Evolutionary conservation across 148 eudicot species (phyloP).

Genomic region (Fallopia convolvulus): DNA sequence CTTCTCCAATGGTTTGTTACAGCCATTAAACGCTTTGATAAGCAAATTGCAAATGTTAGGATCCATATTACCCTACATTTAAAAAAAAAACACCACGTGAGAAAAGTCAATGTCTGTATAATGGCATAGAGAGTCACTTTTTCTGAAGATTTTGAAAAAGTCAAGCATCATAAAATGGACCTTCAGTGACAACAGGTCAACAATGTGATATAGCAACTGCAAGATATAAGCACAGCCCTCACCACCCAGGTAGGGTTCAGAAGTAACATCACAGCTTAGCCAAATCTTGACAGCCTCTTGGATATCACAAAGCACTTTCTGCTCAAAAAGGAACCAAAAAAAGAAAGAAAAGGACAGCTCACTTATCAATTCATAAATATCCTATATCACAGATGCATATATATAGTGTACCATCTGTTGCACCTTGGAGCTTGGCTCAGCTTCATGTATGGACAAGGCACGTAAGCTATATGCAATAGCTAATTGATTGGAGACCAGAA

Average conservation of each 20-base stretch:
- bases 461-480: constrained; percentile 64
- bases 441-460: constrained; percentile 65
- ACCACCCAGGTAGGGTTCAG: constrained; percentile 25
- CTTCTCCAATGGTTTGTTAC: constrained; percentile 39
- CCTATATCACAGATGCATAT: not conserved
- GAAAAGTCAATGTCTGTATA: constrained; percentile 12
- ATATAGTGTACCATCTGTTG: constrained; percentile 6
- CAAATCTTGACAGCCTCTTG: constrained; percentile 45
- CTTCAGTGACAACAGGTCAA: constrained; percentile 81
- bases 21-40: constrained; percentile 42
- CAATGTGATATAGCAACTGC: constrained; percentile 51
- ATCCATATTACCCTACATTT: constrained; percentile 53
- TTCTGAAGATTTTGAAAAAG: not conserved
- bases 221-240: constrained; percentile 34
- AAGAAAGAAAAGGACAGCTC: constrained; percentile 11
- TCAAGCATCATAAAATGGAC: constrained; percentile 25
- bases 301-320: constrained; percentile 54
- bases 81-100: constrained; percentile 11
- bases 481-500: constrained; percentile 34
- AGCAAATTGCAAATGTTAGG: constrained; percentile 45
- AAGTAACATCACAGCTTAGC: constrained; percentile 29
- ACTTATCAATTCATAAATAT: not conserved
- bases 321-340: constrained; percentile 18
- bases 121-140: not conserved
- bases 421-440: constrained; percentile 55